Evolutionary conservation across 2,329 filamentous ascomycete species (phyloP), one percentile per base, ranked within the genome.

Genomic region (Monosporascus sp.): DNA sequence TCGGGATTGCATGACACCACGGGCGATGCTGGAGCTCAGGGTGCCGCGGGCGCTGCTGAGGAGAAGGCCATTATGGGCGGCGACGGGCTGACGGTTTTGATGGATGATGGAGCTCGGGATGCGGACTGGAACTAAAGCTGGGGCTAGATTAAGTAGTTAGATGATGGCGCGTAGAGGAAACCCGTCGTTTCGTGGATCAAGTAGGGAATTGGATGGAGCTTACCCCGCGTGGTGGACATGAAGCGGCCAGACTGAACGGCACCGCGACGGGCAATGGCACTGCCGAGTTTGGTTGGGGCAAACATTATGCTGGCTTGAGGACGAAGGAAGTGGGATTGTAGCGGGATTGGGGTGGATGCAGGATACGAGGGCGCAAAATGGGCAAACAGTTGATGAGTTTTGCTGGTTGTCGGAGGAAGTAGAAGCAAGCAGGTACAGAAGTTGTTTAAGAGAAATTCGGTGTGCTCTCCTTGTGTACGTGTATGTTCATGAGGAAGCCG

Each of bases 61-160:
- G 48, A 64, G 39, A 51, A 65, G 57, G 41, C 59, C 61, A 49
- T 52, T 51, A 47, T 38, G 46, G 31, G 51, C 52, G 38, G 54
- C 50, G 38, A 53, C 50, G 46, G 59, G 57, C 55, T 55, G 57
- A 11, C 50, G 57, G 37, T 55, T 54, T 48, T 60, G 55, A 47
- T 45, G 45, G 55, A 64, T 55, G 56, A 64, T 63, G 54, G 62
- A 62, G 61, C 62, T 64, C 44, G 56, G 61, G 48, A 64, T 49
- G 51, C 60, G 62, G 63, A 61, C 54, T 50, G 51, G 47, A 56
- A 38, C 49, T 44, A 38, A 2, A 35, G 27, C 27, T 27, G 8
- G 27, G 8, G 7, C 27, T 31, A 1, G 2, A 43, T 43, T 43
- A 7, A 14, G 39, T 14, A 9, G 39, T 43, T 20, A 24, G 38